A percentile compares a stretch with the other conserved stretches of the same genome.
These are phyloP conservation scores for Perkinsus chesapeaki DNA, from an alignment of 169 alveolate genomes.

Conservation along the genomic window DNA sequence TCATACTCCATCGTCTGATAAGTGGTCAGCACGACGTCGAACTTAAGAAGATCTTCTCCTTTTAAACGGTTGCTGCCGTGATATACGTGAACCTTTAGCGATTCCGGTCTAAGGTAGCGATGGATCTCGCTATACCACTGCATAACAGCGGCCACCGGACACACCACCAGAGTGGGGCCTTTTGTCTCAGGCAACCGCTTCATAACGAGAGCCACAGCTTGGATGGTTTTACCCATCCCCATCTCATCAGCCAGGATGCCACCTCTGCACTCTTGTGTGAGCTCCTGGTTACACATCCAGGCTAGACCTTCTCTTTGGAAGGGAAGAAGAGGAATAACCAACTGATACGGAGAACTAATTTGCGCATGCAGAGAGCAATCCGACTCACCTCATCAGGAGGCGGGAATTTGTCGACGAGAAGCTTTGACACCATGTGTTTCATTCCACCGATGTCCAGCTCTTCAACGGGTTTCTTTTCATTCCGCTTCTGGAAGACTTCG, in stretches of 20 bases:
- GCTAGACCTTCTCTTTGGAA: conserved; percentile 59
- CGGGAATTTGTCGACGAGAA: not conserved
- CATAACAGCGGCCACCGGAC: conserved; percentile 66
- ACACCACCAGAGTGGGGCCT: conserved; percentile 54
- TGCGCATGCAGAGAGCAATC: not conserved
- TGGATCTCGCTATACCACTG: conserved; percentile 66
- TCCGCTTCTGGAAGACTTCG: not conserved
- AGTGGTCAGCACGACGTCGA: conserved; percentile 58
- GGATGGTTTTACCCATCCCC: conserved; percentile 72
- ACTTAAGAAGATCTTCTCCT: conserved; percentile 43
- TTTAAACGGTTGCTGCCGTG: conserved; percentile 49
- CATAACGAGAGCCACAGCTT: conserved; percentile 36
- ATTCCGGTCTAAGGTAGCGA: conserved; percentile 41
- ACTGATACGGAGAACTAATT: not conserved
- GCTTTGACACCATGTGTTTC: not conserved
- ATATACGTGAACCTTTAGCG: conserved; percentile 47
- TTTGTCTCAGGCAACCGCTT: not conserved
- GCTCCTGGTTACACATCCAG: conserved; percentile 62
- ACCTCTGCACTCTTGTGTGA: conserved; percentile 41
- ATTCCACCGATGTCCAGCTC: not conserved
- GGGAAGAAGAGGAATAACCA: conserved; percentile 7
- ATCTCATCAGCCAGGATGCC: conserved; percentile 72
- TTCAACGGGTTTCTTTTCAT: not conserved
- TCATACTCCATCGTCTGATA: conserved; percentile 56
- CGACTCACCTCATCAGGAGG: not conserved